Conservation (phyloP, 139 green algal species). For the Pycnococcus provasolii region DNA sequence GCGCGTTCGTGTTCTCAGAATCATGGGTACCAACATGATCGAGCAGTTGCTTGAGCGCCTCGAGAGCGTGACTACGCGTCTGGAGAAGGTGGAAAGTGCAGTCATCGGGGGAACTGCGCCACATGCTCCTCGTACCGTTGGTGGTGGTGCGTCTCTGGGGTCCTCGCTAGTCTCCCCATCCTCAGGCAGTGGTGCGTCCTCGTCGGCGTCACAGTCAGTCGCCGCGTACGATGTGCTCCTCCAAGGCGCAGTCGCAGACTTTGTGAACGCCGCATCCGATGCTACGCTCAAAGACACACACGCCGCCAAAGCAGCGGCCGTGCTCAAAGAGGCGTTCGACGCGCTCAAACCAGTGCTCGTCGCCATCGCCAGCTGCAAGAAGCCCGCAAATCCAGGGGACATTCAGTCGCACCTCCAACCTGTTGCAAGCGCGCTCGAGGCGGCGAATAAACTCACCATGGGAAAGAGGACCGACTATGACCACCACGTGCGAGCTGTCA, state of each 20-base stretch:
- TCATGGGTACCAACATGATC: neutral
- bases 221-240: conserved; percentile 20
- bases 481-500: conserved; percentile 55
- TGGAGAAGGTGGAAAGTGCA: neutral
- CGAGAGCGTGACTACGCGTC: neutral
- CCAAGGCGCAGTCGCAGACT: neutral
- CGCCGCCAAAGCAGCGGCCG: conserved; percentile 8
- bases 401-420: conserved; percentile 57
- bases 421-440: conserved; percentile 49
- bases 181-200: neutral
- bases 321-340: conserved; percentile 29
- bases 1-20: neutral
- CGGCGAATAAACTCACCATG: conserved; percentile 38
- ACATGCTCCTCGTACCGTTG: no score
- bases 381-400: conserved; percentile 5
- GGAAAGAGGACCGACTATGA: conserved; percentile 41
- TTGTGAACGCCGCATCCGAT: neutral
- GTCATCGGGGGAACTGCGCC: neutral
- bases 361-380: conserved; percentile 33
- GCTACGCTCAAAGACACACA: conserved; percentile 24
- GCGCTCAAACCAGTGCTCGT: conserved; percentile 31
- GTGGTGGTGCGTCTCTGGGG: no score
- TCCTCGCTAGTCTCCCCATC: neutral
- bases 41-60: neutral
- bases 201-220: neutral